Percentiles rank a stretch among this genome's conserved stretches.
phyloP scores from a whole-genome alignment of 2,329 filamentous ascomycete genomes.

The Fusarium euwallaceae region DNA sequence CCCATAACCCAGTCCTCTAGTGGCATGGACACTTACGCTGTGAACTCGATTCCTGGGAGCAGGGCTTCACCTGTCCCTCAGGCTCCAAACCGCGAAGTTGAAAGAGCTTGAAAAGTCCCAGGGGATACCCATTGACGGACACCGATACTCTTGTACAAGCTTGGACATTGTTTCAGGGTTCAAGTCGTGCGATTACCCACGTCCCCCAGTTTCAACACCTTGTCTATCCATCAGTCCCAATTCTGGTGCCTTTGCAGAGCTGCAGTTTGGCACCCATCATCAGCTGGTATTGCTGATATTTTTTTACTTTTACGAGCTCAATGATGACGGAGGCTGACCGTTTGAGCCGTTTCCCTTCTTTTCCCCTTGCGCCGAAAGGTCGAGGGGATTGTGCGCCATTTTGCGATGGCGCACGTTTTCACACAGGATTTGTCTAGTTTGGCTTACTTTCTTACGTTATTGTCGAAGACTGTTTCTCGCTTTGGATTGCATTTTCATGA shows the following conservation, averaged over 20 bases:
- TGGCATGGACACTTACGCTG: conserved; percentile 17
- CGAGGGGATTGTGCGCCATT: neutral
- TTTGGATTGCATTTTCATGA: conserved; percentile 16
- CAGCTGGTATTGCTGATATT: neutral
- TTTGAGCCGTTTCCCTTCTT: neutral
- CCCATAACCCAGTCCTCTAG: conserved; percentile 53
- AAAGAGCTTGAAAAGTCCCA: neutral
- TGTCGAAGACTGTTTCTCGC: neutral
- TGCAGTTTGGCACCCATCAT: neutral
- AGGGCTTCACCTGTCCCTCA: conserved; percentile 20
- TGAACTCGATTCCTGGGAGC: conserved; percentile 10
- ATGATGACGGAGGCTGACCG: neutral
- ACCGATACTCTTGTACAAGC: neutral
- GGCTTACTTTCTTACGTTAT: neutral
- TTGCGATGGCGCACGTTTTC: neutral
- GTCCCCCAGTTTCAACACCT: neutral
- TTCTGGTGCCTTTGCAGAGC: neutral
- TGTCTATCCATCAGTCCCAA: neutral
- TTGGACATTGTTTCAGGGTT: neutral
- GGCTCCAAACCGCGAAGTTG: conserved; percentile 5
- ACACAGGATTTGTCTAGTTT: neutral
- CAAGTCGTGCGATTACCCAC: neutral
- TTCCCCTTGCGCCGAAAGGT: neutral
- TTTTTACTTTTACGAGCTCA: neutral
- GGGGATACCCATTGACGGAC: neutral